Evolutionary conservation across 2,329 filamentous ascomycete genomes (phyloP).

Genomic region (Leptographium lundbergii): DNA sequence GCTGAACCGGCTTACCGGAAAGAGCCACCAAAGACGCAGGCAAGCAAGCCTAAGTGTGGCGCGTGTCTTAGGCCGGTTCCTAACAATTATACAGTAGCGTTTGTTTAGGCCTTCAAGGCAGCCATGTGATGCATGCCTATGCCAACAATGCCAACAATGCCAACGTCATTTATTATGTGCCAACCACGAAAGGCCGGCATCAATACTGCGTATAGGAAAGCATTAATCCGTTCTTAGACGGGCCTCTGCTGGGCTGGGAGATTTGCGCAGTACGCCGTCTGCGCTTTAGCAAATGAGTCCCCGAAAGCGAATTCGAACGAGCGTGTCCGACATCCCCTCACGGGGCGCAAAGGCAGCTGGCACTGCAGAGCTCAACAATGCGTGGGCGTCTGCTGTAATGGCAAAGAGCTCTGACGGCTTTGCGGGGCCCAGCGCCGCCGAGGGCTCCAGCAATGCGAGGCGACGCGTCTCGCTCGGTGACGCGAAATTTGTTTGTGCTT

Average conservation of each 20-base stretch:
- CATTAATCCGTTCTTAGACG: background rate
- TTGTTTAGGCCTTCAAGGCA: background rate
- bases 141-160: background rate
- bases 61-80: background rate
- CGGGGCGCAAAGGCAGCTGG: background rate
- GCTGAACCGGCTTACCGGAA: background rate
- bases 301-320: slow-evolving; percentile 27
- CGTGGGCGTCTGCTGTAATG: background rate
- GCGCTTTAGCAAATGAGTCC: slow-evolving; percentile 22
- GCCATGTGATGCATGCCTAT: background rate
- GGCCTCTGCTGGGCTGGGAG: background rate
- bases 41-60: background rate
- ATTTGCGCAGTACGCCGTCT: background rate
- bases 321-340: slow-evolving; percentile 14
- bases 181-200: background rate
- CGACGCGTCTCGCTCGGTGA: slow-evolving; percentile 5
- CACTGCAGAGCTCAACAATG: slow-evolving; percentile 1
- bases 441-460: slow-evolving; percentile 3
- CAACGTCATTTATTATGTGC: background rate
- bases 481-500: slow-evolving; percentile 5
- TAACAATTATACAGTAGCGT: background rate
- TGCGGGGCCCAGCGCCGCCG: slow-evolving; percentile 3
- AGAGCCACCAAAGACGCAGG: background rate
- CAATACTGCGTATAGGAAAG: background rate
- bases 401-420: slow-evolving; percentile 5